Percentiles rank a stretch among this genome's conserved stretches.
These are phyloP conservation scores for Candida anglica DNA, from an alignment of 805 yeast genomes.

Conservation along the genomic window DNA sequence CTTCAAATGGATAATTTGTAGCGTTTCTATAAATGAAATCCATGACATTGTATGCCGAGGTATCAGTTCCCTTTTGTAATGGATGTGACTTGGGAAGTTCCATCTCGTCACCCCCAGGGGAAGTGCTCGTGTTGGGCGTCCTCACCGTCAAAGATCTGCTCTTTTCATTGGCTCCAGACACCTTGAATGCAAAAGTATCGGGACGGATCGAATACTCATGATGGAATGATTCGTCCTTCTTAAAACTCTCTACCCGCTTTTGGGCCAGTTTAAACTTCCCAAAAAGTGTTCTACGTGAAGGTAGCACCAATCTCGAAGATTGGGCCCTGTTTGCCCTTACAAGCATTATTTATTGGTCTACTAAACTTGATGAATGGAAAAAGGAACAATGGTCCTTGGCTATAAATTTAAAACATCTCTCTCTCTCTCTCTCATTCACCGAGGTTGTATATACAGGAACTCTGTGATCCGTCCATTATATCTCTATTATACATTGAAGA, in stretches of 20 bases:
- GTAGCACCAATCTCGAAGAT: too few species aligned
- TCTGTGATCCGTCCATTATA: too few species aligned
- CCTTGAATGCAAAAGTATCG: constrained; percentile 42
- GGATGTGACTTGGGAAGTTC: constrained; percentile 14
- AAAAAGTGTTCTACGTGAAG: constrained; percentile 15
- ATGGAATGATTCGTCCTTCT: constrained; percentile 18
- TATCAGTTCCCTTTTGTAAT: constrained; percentile 13
- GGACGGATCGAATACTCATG: constrained; percentile 45
- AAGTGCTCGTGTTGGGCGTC: not conserved
- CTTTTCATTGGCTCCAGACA: constrained; percentile 18
- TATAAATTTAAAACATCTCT: too few species aligned
- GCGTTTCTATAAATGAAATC: constrained; percentile 35
- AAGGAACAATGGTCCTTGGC: too few species aligned
- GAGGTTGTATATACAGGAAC: too few species aligned
- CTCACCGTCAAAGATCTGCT: constrained; percentile 10
- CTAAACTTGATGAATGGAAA: too few species aligned
- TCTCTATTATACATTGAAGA: too few species aligned
- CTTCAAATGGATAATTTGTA: constrained; percentile 39
- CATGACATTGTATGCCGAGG: constrained; percentile 20
- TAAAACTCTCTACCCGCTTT: constrained; percentile 10
- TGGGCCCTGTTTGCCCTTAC: too few species aligned
- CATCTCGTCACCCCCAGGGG: not conserved
- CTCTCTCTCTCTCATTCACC: too few species aligned
- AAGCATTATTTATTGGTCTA: too few species aligned
- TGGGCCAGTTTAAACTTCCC: constrained; percentile 13